Percentiles rank a stretch among this genome's conserved stretches.
phyloP scores from a whole-genome alignment of 2,329 filamentous ascomycete genomes.

The Sclerotiophoma versabilis region DNA sequence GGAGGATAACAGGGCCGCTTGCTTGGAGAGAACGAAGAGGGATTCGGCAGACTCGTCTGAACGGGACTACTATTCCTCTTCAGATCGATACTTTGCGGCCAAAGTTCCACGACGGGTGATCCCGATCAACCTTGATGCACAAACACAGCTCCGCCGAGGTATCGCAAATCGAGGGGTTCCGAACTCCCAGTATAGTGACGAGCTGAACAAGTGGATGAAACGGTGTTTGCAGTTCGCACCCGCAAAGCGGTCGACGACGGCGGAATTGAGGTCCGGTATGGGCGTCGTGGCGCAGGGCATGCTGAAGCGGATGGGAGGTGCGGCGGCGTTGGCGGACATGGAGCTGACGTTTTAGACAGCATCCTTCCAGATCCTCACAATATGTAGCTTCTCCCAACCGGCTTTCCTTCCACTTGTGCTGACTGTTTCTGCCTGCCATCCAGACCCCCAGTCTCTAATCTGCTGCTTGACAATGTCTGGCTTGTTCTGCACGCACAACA shows the following conservation, averaged over 20 bases:
- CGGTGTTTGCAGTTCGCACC: conserved; percentile 18
- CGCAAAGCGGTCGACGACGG: conserved; percentile 17
- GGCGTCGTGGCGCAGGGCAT: conserved; percentile 16
- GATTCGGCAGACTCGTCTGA: background rate
- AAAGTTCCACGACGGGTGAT: conserved; percentile 27
- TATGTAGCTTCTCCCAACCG: conserved; percentile 92
- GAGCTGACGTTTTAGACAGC: conserved; percentile 21
- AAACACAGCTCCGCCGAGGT: conserved; percentile 17
- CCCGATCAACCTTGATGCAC: conserved; percentile 31
- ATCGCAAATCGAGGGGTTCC: background rate
- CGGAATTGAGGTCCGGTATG: conserved; percentile 23
- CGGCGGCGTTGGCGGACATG: conserved; percentile 27
- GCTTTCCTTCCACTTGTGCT: conserved; percentile 84
- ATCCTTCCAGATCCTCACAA: conserved; percentile 80
- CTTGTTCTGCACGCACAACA: conserved; percentile 90
- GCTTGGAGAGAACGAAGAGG: background rate
- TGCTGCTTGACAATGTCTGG: conserved; percentile 74
- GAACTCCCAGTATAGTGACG: conserved; percentile 32
- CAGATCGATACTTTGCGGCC: conserved; percentile 24
- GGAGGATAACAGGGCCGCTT: background rate
- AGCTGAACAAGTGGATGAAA: conserved; percentile 38
- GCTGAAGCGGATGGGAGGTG: conserved; percentile 27
- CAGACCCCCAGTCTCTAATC: conserved; percentile 64
- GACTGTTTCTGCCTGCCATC: conserved; percentile 80
- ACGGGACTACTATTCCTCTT: background rate